Evolutionary conservation across 768 basidiomycete genomes (phyloP).

Genomic region (Suillus subluteus): DNA sequence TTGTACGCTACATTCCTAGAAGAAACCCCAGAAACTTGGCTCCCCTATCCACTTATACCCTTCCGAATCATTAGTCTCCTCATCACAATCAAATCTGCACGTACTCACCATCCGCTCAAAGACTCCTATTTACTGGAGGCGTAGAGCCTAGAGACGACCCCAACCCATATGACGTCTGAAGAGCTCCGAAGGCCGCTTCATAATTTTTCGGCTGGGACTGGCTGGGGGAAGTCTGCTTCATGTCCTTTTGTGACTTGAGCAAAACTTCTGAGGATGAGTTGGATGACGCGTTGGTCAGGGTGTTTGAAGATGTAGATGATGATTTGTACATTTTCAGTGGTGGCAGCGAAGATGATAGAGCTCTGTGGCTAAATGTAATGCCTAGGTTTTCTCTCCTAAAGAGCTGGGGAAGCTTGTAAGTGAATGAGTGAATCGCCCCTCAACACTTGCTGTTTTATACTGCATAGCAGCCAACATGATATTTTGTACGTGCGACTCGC

Average conservation of each 20-base stretch:
- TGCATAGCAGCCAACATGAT: not conserved
- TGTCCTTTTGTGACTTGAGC: not conserved
- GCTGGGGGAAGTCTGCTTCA: constrained; percentile 2
- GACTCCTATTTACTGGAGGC: constrained; percentile 4
- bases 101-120: not conserved
- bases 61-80: not conserved
- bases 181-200: constrained; percentile 10
- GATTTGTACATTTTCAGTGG: constrained; percentile 1
- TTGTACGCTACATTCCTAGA: not conserved
- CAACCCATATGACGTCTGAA: constrained; percentile 11
- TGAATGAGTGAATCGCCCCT: not conserved
- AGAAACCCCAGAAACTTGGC: not conserved
- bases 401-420: not conserved
- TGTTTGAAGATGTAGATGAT: not conserved
- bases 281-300: not conserved
- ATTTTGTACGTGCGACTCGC: not conserved
- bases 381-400: not conserved
- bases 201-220: constrained; percentile 9
- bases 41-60: not conserved
- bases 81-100: not conserved
- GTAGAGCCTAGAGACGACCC: not conserved
- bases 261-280: constrained; percentile 5
- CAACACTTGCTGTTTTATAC: not conserved
- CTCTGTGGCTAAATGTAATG: not conserved
- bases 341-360: not conserved